These are phyloP conservation scores for Verticillium isaacii DNA, from an alignment of 2,329 filamentous ascomycete species.

Conservation along the genomic window DNA sequence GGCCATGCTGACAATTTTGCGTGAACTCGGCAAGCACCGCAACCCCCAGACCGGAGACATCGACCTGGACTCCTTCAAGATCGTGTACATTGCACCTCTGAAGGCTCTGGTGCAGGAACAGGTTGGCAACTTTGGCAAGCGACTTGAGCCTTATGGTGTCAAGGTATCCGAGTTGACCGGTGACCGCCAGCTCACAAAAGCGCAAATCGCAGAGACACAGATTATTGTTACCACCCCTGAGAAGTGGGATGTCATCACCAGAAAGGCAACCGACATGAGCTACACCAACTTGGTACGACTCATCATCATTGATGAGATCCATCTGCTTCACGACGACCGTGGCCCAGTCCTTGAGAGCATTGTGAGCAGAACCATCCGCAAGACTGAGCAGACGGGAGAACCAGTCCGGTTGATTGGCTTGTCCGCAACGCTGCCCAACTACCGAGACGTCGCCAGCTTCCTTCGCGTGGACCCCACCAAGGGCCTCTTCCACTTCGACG, in stretches of 20 bases:
- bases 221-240: slow-evolving; percentile 98
- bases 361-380: slow-evolving; percentile 87
- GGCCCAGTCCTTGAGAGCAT: slow-evolving; percentile 96
- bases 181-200: slow-evolving; percentile 96
- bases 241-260: slow-evolving; percentile 98
- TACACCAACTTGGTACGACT: slow-evolving; percentile 97
- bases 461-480: slow-evolving; percentile 81
- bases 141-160: slow-evolving; percentile 86
- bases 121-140: slow-evolving; percentile 93
- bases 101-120: slow-evolving; percentile 97
- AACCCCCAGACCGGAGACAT: slow-evolving; percentile 88
- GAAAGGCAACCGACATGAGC: slow-evolving; percentile 93
- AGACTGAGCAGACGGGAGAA: slow-evolving; percentile 89
- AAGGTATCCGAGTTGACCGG: slow-evolving; percentile 93
- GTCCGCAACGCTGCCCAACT: slow-evolving; percentile 94
- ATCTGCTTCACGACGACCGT: slow-evolving; percentile 94
- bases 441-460: slow-evolving; percentile 92
- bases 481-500: slow-evolving; percentile 94
- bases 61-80: slow-evolving; percentile 94
- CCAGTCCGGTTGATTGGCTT: slow-evolving; percentile 87
- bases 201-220: slow-evolving; percentile 96
- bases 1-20: slow-evolving; percentile 92
- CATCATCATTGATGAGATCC: slow-evolving; percentile 96
- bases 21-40: slow-evolving; percentile 93
- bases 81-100: slow-evolving; percentile 92